phyloP scores from a whole-genome alignment of 352 stramenopile genomes.

The Pythium periplocum region DNA sequence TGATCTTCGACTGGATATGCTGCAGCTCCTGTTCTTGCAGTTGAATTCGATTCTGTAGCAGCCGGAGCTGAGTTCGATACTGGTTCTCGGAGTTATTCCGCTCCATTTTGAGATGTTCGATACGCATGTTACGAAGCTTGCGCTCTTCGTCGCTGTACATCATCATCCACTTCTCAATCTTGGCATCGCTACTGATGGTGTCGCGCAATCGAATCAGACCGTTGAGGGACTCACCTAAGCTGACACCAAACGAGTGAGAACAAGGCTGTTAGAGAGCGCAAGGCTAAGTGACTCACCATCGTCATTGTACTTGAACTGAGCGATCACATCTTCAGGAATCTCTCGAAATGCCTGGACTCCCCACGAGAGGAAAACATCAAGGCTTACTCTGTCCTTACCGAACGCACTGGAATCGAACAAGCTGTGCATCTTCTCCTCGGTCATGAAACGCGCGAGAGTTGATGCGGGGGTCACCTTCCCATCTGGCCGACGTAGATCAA shows the following conservation, averaged over 20 bases:
- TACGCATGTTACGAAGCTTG: constrained; percentile 43
- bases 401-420: constrained; percentile 8
- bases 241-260: constrained; percentile 1
- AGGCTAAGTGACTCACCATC: constrained; percentile 36
- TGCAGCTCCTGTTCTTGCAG: constrained; percentile 58
- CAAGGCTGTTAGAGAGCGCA: background rate
- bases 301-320: constrained; percentile 81
- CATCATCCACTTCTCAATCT: constrained; percentile 38
- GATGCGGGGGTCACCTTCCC: constrained; percentile 7
- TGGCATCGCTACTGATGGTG: constrained; percentile 55
- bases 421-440: constrained; percentile 24
- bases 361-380: constrained; percentile 42
- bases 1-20: constrained; percentile 52
- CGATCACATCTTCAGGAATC: constrained; percentile 65
- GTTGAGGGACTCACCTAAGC: constrained; percentile 57
- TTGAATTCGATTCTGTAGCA: constrained; percentile 53
- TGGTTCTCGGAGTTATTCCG: constrained; percentile 40
- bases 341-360: constrained; percentile 44
- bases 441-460: constrained; percentile 37
- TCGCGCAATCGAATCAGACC: constrained; percentile 62
- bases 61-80: constrained; percentile 44
- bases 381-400: constrained; percentile 4
- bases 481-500: constrained; percentile 1
- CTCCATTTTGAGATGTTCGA: constrained; percentile 60
- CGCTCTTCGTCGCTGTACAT: constrained; percentile 47